Percentiles rank a stretch among this genome's conserved stretches.
These are phyloP conservation scores for Wickerhamiella siamensis DNA, from an alignment of 805 yeast species.

Conservation along the genomic window DNA sequence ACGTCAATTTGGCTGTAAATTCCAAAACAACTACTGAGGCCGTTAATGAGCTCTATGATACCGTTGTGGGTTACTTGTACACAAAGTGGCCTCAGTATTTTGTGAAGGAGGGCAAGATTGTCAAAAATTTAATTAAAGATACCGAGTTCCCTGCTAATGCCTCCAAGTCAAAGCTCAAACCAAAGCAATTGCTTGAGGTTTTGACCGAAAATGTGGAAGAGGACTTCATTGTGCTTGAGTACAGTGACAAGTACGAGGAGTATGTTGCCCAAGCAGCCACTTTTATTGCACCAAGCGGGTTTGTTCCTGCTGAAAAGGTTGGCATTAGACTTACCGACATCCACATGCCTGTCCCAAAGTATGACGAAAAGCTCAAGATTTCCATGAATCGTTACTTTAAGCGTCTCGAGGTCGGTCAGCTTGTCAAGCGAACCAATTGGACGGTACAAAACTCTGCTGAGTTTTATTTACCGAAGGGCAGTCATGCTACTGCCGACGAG, in stretches of 20 bases:
- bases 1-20: constrained; percentile 5
- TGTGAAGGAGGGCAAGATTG: constrained; percentile 9
- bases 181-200: constrained; percentile 3
- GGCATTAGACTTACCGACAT: constrained; percentile 42
- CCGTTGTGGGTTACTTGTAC: constrained; percentile 28
- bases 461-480: constrained; percentile 33
- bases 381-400: constrained; percentile 58
- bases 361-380: constrained; percentile 36
- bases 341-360: constrained; percentile 64
- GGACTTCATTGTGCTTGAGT: constrained; percentile 47
- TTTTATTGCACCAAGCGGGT: constrained; percentile 59
- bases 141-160: constrained; percentile 5
- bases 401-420: constrained; percentile 37
- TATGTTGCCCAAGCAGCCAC: constrained; percentile 43
- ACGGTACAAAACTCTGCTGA: constrained; percentile 38
- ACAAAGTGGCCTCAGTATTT: constrained; percentile 43
- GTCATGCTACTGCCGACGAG: constrained; percentile 28
- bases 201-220: constrained; percentile 36
- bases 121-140: constrained; percentile 7
- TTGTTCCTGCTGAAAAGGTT: constrained; percentile 43
- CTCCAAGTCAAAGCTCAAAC: neutral
- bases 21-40: constrained; percentile 22
- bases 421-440: constrained; percentile 58
- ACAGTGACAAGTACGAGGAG: constrained; percentile 20
- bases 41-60: constrained; percentile 37